Percentiles rank a stretch among this genome's conserved stretches.
Conservation (phyloP, 2,329 filamentous ascomycete species). For the Rhinocladiella similis region DNA sequence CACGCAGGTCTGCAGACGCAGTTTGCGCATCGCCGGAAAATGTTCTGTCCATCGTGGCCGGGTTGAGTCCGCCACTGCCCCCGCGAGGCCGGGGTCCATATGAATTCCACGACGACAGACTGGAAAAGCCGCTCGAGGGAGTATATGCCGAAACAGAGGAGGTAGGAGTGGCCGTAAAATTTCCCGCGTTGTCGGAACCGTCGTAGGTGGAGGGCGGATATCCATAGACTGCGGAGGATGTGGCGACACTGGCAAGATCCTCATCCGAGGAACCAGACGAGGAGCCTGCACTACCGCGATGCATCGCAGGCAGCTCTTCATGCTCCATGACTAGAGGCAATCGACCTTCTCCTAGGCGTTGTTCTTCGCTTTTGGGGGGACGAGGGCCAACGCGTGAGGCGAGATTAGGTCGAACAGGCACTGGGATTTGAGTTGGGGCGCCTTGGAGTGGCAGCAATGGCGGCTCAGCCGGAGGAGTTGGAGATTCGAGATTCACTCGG, state of each 20-base stretch:
- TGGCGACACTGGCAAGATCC: slow-evolving; percentile 35
- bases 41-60: slow-evolving; percentile 35
- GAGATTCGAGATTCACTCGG: not conserved
- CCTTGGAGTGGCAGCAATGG: slow-evolving; percentile 8
- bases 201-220: slow-evolving; percentile 37
- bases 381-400: slow-evolving; percentile 16
- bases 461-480: not conserved
- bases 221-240: slow-evolving; percentile 37
- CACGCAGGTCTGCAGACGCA: slow-evolving; percentile 42
- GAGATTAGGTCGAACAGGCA: slow-evolving; percentile 13
- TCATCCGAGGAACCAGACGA: slow-evolving; percentile 40
- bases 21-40: slow-evolving; percentile 19
- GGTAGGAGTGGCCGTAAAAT: slow-evolving; percentile 32
- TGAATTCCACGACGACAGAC: slow-evolving; percentile 38
- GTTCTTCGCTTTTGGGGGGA: slow-evolving; percentile 18
- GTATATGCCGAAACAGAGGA: slow-evolving; percentile 33
- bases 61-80: slow-evolving; percentile 42
- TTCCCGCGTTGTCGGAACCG: slow-evolving; percentile 32
- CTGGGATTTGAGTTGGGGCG: slow-evolving; percentile 17
- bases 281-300: slow-evolving; percentile 41
- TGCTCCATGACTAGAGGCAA: slow-evolving; percentile 41
- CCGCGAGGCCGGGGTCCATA: slow-evolving; percentile 44
- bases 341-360: slow-evolving; percentile 23
- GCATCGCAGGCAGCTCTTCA: slow-evolving; percentile 40
- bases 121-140: slow-evolving; percentile 29